Base-by-base conservation (phyloP, 2,329 filamentous ascomycete genomes). In the Fusarium equiseti region DNA sequence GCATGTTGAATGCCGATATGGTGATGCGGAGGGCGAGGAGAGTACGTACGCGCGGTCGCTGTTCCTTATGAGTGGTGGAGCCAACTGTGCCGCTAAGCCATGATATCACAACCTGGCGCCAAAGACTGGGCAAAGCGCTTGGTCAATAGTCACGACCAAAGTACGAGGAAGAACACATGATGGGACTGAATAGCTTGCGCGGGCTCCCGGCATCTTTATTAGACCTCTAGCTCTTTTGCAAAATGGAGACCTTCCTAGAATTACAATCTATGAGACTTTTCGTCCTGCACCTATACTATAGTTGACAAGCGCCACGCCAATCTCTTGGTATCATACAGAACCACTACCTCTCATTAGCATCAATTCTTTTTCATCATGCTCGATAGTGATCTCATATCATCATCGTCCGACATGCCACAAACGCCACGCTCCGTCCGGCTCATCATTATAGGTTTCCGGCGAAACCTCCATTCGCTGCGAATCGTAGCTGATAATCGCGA, bases 401-500 rank as follows among this genome's bases (percentile, higher is more conserved):
- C 18, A 35, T 45, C 32, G 8, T 31, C 44, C 12, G 5, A 31
- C 20, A 26, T 27, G 22, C 42, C 50, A 9, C 26, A 38, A 42
- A 43, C 24, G 22, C 20, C 12, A 24, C 18, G 18, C 45, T 12
- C 44, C 24, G 1, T 31, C 26, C 53, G 13, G 18, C 40, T 42
- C 45, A 20, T 22, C 24, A 7, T 68, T 67, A 78, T 43, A 77
- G 15, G 26, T 51, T 73, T 9, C 77, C 78, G 2, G 73, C 63
- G 51, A 89, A 85, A 3, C 89, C 91, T 3, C 90, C 91, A 38
- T 86, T 86, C 58, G 90, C 87, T 11, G 89, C 87, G 76, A 94
- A 93, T 60, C 90, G 89, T 67, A 90, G 80, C 79, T 97, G 94
- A 71, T 92, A 92, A 55, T 95, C 91, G 63, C 92, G 86, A 70